Evolutionary conservation across 768 basidiomycete species (phyloP).

Genomic region (Russula emetica): DNA sequence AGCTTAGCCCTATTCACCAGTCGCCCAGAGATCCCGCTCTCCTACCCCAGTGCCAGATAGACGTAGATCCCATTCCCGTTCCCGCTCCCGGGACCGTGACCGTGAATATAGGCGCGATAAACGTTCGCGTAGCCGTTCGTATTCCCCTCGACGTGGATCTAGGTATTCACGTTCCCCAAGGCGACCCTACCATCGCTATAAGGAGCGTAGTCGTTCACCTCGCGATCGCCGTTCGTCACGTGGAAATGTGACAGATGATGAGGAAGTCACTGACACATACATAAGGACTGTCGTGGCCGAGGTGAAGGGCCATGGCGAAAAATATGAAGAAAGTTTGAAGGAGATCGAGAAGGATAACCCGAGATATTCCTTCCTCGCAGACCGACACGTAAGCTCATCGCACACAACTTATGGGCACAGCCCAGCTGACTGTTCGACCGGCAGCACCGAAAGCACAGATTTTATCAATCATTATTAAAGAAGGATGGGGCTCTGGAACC

Average conservation of each 20-base stretch:
- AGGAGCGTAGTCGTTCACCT: constrained; percentile 45
- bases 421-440: constrained; percentile 3
- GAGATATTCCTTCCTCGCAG: constrained; percentile 72
- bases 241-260: constrained; percentile 46
- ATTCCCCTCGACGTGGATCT: constrained; percentile 40
- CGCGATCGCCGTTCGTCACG: constrained; percentile 38
- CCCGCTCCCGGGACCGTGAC: constrained; percentile 30
- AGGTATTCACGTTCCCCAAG: constrained; percentile 43
- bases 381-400: constrained; percentile 17
- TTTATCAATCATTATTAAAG: constrained; percentile 65
- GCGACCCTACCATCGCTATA: constrained; percentile 34
- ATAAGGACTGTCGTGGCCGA: constrained; percentile 83
- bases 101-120: constrained; percentile 33
- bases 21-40: constrained; percentile 28
- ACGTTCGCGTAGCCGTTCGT: constrained; percentile 35
- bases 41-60: constrained; percentile 37
- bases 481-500: constrained; percentile 51
- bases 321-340: constrained; percentile 69
- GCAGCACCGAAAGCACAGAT: constrained; percentile 68
- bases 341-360: constrained; percentile 77
- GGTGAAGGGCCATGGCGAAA: constrained; percentile 72
- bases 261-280: constrained; percentile 76
- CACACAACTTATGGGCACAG: constrained; percentile 30
- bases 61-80: constrained; percentile 36
- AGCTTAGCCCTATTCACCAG: constrained; percentile 5